Base-by-base conservation (phyloP, 2,329 filamentous ascomycete species). In the Neurospora crassa region DNA sequence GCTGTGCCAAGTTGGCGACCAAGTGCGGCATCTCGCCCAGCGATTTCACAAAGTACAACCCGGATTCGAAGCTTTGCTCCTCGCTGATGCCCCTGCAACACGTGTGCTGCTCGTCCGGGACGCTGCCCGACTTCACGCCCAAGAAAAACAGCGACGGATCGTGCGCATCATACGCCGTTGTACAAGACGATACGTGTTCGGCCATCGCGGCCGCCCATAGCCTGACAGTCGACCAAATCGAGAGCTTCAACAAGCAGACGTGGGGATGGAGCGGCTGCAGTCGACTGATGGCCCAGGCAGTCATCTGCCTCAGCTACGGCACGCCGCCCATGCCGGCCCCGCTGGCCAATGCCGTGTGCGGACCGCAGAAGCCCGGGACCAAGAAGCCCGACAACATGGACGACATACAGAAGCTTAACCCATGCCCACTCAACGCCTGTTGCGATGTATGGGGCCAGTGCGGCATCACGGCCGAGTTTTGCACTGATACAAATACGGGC, bases 221-320 rank as follows among this genome's bases (percentile, higher is more conserved):
- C 5, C 73, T 86, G 6, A 83, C 79, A 0, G 71, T 77, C 0
- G 73, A 78, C 0, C 76, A 83, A 3, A 78, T 87, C 16, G 78
- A 81, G 29, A 69, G 72, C 3, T 81, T 78, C 70, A 84, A 84
- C 73, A 78, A 74, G 41, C 76, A 79, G 6, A 82, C 81, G 12
- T 84, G 81, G 81, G 80, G 75, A 18, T 84, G 81, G 80, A 70
- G 41, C 6, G 80, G 79, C 5, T 84, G 47, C 70, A 18, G 40
- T 6, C 42, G 20, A 1, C 53, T 83, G 10, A 72, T 73, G 24
- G 69, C 74, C 20, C 77, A 76, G 1, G 67, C 72, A 12, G 76
- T 76, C 40, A 78, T 83, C 3, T 84, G 82, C 71, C 73, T 83
- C 1, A 81, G 80, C 69, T 72, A 74, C 0, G 83, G 82, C 1